These are phyloP conservation scores for Penicillium ochrochloron DNA, from an alignment of 495 filamentous ascomycete genomes.

Conservation along the genomic window DNA sequence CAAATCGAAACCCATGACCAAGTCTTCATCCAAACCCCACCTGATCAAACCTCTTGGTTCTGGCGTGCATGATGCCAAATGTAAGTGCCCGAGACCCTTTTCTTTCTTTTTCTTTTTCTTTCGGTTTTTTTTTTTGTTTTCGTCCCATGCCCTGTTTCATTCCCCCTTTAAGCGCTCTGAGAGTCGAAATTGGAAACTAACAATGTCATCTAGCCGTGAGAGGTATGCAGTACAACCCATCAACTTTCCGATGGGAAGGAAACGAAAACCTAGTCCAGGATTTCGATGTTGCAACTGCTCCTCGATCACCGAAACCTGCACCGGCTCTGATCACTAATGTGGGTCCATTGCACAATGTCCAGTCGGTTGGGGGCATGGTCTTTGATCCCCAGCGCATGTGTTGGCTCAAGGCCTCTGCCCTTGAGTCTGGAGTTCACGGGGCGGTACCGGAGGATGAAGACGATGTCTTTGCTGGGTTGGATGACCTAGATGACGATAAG, in stretches of 20 bases:
- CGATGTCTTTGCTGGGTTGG: conserved; percentile 80
- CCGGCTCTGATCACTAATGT: conserved; percentile 95
- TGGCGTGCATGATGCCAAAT: conserved; percentile 64
- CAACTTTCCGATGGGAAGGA: conserved; percentile 87
- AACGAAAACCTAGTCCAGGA: conserved; percentile 82
- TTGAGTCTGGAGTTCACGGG: conserved; percentile 37
- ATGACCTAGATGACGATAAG: conserved; percentile 67
- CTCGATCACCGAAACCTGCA: conserved; percentile 66
- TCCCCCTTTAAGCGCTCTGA: not conserved
- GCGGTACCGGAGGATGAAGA: conserved; percentile 56
- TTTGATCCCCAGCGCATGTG: conserved; percentile 97
- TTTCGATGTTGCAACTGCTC: conserved; percentile 62
- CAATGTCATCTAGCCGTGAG: conserved; percentile 66
- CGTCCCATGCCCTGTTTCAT: not conserved
- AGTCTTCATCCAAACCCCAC: conserved; percentile 64
- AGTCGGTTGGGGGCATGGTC: conserved; percentile 93
- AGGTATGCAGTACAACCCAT: conserved; percentile 94
- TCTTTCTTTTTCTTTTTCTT: not conserved
- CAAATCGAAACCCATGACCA: conserved; percentile 54
- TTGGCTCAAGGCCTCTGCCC: conserved; percentile 76
- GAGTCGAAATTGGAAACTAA: conserved; percentile 11
- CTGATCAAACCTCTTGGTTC: conserved; percentile 73
- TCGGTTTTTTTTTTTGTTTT: not conserved
- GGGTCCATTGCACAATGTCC: conserved; percentile 71
- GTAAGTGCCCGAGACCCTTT: conserved; percentile 49